These are phyloP conservation scores for Globisporangium acanthophoron DNA, from an alignment of 352 stramenopile species.

Conservation along the genomic window DNA sequence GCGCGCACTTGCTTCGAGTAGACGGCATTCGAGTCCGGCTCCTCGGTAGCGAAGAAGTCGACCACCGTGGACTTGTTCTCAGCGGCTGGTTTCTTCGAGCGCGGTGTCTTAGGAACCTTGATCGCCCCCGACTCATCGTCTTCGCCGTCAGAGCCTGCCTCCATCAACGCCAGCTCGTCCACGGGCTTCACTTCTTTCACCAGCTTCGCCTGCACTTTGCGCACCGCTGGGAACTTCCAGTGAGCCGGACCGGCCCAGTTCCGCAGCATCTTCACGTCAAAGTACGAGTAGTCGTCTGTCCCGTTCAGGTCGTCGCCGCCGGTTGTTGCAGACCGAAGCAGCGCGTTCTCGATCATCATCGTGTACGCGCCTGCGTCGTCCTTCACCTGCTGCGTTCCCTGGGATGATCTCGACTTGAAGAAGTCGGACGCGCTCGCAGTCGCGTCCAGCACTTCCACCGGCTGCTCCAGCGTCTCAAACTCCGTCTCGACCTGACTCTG, in stretches of 20 bases:
- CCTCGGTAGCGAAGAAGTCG: conserved; percentile 50
- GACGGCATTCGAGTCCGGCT: conserved; percentile 34
- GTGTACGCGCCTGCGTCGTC: conserved; percentile 55
- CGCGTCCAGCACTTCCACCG: conserved; percentile 5
- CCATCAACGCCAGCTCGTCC: conserved; percentile 20
- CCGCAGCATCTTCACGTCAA: conserved; percentile 75
- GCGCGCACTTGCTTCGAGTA: conserved; percentile 33
- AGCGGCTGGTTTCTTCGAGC: conserved; percentile 10
- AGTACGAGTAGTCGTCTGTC: conserved; percentile 76
- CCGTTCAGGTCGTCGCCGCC: conserved; percentile 38
- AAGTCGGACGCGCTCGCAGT: conserved; percentile 50
- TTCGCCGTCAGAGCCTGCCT: conserved; percentile 21
- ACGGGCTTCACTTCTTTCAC: conserved; percentile 18
- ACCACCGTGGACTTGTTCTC: conserved; percentile 46
- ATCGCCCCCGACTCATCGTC: conserved; percentile 19
- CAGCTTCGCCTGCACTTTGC: conserved; percentile 40
- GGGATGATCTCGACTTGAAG: conserved; percentile 40
- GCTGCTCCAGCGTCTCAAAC: not conserved
- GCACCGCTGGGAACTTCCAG: conserved; percentile 63
- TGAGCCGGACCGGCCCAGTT: conserved; percentile 76
- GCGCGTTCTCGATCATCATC: conserved; percentile 69
- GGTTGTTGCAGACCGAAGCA: conserved; percentile 47
- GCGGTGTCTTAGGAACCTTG: conserved; percentile 21
- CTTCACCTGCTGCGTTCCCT: conserved; percentile 17
- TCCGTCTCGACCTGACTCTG: conserved; percentile 7